Evolutionary conservation across 2,329 filamentous ascomycete genomes (phyloP).

Genomic region (Colletotrichum paranaense): DNA sequence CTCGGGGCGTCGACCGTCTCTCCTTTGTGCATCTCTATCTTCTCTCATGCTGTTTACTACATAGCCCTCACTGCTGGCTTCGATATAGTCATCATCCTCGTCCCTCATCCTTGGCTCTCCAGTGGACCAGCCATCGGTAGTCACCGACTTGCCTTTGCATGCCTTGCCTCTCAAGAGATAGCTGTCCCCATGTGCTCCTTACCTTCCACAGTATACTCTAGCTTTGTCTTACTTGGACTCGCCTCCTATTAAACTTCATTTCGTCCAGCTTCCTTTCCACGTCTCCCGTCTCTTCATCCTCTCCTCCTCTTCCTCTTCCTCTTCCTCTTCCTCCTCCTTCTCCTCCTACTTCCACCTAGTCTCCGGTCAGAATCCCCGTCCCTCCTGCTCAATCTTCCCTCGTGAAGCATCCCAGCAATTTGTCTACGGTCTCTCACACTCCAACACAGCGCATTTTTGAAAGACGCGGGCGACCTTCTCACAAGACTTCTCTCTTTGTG

Average conservation of each 20-base stretch:
- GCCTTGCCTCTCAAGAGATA: background rate
- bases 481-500: background rate
- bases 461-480: background rate
- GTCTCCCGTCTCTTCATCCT: background rate
- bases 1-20: constrained; percentile 19
- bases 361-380: background rate
- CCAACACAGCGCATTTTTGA: background rate
- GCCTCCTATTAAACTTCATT: background rate
- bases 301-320: background rate
- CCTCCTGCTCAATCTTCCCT: background rate
- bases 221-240: constrained; percentile 9
- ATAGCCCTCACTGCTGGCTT: constrained; percentile 1
- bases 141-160: constrained; percentile 16
- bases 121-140: constrained; percentile 32
- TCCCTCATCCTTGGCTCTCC: constrained; percentile 1
- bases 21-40: constrained; percentile 4
- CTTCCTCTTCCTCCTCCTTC: background rate
- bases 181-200: background rate
- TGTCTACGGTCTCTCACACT: background rate
- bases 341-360: background rate
- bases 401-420: background rate
- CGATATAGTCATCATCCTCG: constrained; percentile 10
- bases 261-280: background rate
- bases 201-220: background rate
- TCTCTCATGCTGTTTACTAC: constrained; percentile 18